Base-by-base conservation (phyloP, 2,329 filamentous ascomycete genomes). In the Ophiostoma sp. region DNA sequence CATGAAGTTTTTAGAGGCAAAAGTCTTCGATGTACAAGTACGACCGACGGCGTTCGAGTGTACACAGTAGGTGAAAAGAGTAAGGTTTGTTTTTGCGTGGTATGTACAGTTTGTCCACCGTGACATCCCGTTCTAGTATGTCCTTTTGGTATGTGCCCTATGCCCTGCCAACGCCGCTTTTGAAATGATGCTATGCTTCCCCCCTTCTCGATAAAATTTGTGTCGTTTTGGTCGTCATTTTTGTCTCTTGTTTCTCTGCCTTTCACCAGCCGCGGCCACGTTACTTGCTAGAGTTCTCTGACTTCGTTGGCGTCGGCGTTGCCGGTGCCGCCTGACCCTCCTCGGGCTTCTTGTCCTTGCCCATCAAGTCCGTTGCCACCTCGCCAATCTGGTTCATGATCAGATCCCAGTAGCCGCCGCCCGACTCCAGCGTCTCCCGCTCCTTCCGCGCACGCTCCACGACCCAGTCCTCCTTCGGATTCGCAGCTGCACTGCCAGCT, bases 351-450 rank as follows among this genome's bases (percentile, higher is more conserved):
- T 77, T 75, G 73, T 78, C 80, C 72, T 76, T 74, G 25, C 75
- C 75, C 74, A 79, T 12, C 70, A 75, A 31, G 19, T 77, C 75
- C 19, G 71, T 59, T 61, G 68, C 75, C 19, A 88, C 88, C 75
- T 90, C 87, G n/a, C 80, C 80, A 72, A 90, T 82, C 79, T 89
- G 87, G 9, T 88, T 86, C 75, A 85, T 80, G 71, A 90, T 90
- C 73, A 90, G 82, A 48, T 85, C 87, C 75, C 85, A 85, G 78
- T 88, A 84, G 2, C 87, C 87, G 77, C 85, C 87, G 4, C 88
- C 88, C 75, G 88, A 85, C 70, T 86, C 83, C 52, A 90, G 79
- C 73, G 86, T 87, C 79, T 85, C 85, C 74, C 82, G 82, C 75
- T 77, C 76, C 15, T 45, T 50, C 15, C 63, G 73, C 6, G 72